Evolutionary conservation across 805 yeast genomes (phyloP), one percentile per base, ranked within the genome.

Genomic region (Wickerhamomyces bovis): DNA sequence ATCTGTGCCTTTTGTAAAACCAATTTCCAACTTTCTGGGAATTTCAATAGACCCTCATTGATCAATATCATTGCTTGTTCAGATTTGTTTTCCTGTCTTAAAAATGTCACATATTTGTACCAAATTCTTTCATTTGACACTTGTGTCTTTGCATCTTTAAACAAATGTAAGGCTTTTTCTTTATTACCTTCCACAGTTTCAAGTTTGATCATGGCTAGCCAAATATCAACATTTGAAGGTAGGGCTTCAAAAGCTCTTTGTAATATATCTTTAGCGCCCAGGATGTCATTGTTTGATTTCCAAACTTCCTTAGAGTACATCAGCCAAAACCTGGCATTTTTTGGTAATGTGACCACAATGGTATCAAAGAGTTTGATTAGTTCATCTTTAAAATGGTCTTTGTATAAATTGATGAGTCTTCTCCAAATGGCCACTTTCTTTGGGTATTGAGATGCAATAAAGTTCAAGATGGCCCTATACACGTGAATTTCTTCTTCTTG

Each of bases 241-340:
- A 76, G 63, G 3, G 53, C 45, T 5, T 66, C 57, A 39, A 76
- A 60, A 0, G 85, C 84, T 13, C 69, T 65, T 3, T 67, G 58
- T 6, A 89, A 64, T 4, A 86, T 75, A 1, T 58, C 54, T 44
- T 81, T 67, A 0, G 96, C 85, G 4, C 68, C 74, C 1, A 59
- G 65, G 1, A 74, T 55, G 53, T 84, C 79, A 1, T 42, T 40
- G 6, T 66, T 72, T 21, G 68, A 47, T 39, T 66, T 63, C 83
- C 89, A 80, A 44, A 74, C 68, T 54, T 85, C 90, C 53, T 83
- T 83, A 0, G 95, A 85, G 57, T 78, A 87, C 80, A 83, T 77
- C 44, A 88, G 63, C 64, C 78, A 74, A 39, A 88, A 70, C 12
- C 75, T 57, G 35, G 77, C 79, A 26, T 66, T 60, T 4, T 67